Conservation (phyloP, 805 yeast species). For the Ogataea zsoltii region DNA sequence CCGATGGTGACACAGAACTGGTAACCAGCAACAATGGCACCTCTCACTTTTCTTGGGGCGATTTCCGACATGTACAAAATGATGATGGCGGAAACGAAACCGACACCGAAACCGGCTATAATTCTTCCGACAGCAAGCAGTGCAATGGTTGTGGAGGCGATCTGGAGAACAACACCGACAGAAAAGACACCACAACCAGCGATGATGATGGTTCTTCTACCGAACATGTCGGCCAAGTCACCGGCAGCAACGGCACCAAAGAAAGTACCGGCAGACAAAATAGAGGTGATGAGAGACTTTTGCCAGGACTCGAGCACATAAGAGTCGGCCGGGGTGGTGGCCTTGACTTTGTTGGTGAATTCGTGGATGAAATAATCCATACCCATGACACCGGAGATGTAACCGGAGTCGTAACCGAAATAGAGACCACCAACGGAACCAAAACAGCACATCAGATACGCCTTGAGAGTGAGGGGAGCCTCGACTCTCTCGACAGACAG, state of each 20-base stretch:
- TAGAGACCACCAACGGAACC: slow-evolving; percentile 70
- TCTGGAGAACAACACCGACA: slow-evolving; percentile 51
- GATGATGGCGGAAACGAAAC: slow-evolving; percentile 72
- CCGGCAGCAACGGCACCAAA: slow-evolving; percentile 66
- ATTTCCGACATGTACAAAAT: slow-evolving; percentile 81
- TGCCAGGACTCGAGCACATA: slow-evolving; percentile 32
- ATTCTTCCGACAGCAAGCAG: slow-evolving; percentile 67
- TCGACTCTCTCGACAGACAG: slow-evolving; percentile 30
- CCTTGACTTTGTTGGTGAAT: slow-evolving; percentile 27
- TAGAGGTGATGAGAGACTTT: slow-evolving; percentile 61
- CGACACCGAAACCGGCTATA: slow-evolving; percentile 76
- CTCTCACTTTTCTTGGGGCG: slow-evolving; percentile 76
- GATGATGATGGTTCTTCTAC: slow-evolving; percentile 50
- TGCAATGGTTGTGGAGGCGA: slow-evolving; percentile 45
- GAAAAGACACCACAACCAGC: slow-evolving; percentile 45
- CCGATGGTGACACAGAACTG: slow-evolving; percentile 71
- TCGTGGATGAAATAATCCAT: slow-evolving; percentile 48
- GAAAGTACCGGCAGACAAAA: slow-evolving; percentile 70
- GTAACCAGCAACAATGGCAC: slow-evolving; percentile 73
- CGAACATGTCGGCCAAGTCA: slow-evolving; percentile 47
- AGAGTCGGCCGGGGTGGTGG: slow-evolving; percentile 17
- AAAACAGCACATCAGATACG: slow-evolving; percentile 49
- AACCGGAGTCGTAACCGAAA: slow-evolving; percentile 71
- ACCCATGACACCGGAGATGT: slow-evolving; percentile 64
- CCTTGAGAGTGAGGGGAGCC: slow-evolving; percentile 38